Evolutionary conservation across 2,329 filamentous ascomycete genomes (phyloP).

Genomic region (Aspergillus uvarum): DNA sequence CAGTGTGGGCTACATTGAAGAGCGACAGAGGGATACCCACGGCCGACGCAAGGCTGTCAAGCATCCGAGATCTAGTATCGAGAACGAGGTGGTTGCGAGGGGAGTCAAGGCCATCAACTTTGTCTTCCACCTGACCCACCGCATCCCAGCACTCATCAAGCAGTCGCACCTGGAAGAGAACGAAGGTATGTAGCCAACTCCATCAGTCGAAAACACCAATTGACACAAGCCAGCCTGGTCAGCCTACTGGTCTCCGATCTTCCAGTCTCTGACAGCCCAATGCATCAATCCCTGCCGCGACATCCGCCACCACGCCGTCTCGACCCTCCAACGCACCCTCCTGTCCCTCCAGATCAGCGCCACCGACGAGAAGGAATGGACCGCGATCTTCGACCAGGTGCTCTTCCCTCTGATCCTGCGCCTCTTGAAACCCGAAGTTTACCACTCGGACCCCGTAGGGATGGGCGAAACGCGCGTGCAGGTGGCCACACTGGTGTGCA

Average conservation of each 20-base stretch:
- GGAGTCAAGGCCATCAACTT: constrained; percentile 78
- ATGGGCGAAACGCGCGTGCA: constrained; percentile 96
- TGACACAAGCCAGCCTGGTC: constrained; percentile 69
- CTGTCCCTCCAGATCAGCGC: constrained; percentile 81
- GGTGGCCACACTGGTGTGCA: constrained; percentile 85
- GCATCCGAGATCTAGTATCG: constrained; percentile 54
- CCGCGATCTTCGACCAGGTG: constrained; percentile 88
- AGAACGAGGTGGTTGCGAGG: constrained; percentile 71
- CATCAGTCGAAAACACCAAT: neutral
- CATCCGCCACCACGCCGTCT: constrained; percentile 84
- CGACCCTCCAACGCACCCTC: constrained; percentile 79
- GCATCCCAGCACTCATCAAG: constrained; percentile 82
- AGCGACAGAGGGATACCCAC: constrained; percentile 65
- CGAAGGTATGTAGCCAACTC: constrained; percentile 60
- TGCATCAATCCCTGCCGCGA: constrained; percentile 94
- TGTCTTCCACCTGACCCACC: constrained; percentile 76
- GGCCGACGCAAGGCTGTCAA: constrained; percentile 55
- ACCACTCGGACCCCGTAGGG: constrained; percentile 82
- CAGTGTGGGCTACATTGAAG: constrained; percentile 66
- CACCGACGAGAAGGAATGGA: constrained; percentile 88
- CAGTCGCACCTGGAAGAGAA: constrained; percentile 87
- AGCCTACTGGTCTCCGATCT: constrained; percentile 95
- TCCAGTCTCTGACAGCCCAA: constrained; percentile 82
- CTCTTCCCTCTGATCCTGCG: constrained; percentile 86
- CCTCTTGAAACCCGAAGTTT: constrained; percentile 90